Conservation (phyloP, 2,329 filamentous ascomycete species). For the Aspergillus uvarum region DNA sequence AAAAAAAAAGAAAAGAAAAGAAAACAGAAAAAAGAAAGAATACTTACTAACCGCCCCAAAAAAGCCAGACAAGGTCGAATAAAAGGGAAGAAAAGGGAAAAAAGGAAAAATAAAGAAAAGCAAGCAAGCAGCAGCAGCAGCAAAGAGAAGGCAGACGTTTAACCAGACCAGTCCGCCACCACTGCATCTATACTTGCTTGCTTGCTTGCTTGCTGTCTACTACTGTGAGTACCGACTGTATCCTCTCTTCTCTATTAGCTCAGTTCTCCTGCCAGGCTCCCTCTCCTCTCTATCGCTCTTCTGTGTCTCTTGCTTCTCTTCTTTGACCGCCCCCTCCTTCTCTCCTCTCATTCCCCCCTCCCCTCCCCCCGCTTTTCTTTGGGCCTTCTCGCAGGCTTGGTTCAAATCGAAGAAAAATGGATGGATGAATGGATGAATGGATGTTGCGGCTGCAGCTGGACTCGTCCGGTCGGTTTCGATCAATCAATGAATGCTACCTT, state of each 20-base stretch:
- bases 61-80: neutral
- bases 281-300: neutral
- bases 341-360: neutral
- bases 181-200: neutral
- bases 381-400: constrained; percentile 21
- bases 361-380: constrained; percentile 15
- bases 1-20: neutral
- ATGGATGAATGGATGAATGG: neutral
- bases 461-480: constrained; percentile 4
- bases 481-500: neutral
- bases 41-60: neutral
- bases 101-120: neutral
- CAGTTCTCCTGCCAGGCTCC: neutral
- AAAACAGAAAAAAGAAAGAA: neutral
- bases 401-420: neutral
- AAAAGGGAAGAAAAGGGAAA: neutral
- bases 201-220: neutral
- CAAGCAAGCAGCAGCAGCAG: neutral
- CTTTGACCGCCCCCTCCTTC: constrained; percentile 17
- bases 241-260: no score
- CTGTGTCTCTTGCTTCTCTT: constrained; percentile 4
- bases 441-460: constrained; percentile 15
- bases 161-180: neutral
- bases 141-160: neutral
- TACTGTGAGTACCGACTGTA: no score